Evolutionary conservation across 768 basidiomycete genomes (phyloP), one percentile per base, ranked within the genome.

Genomic region (Podaxis sp.): DNA sequence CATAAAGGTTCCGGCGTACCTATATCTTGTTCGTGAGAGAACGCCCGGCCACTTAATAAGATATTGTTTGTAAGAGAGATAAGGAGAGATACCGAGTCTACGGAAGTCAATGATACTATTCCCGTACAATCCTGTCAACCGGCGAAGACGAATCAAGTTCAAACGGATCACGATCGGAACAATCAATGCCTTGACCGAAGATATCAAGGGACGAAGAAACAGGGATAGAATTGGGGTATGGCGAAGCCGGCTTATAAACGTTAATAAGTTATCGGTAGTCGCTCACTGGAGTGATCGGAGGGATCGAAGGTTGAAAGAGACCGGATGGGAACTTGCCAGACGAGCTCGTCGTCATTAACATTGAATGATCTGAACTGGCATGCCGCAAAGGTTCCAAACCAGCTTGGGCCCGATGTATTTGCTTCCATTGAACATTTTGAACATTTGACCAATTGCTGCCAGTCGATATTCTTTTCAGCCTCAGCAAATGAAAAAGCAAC

Each of bases 191-290:
- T 40, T 59, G 50, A 26, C 48, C 37, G 22, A 11, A n/a, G 4
- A 52, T 51, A 22, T 15, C 58, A 26, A 51, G 49, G 15, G 50
- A 40, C 30, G 15, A 17, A 20, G 44, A 36, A 36, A 36, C 49
- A 37, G 36, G 30, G 58, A 50, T 41, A 22, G 38, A 26, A 30
- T 38, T 38, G 33, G 48, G 37, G 36, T 24, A 6, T 17, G 37
- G 58, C 26, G 58, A 58, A 37, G 46, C 58, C 48, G 58, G 49
- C 8, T 13, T 58, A 17, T 37, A 24, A 38, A 38, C 36, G 40
- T 51, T 52, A 59, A 56, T 56, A 38, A 38, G 37, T 51, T 36
- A 51, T 17, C 22, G 22, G 22, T 38, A 50, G 17, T 46, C 57
- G 15, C 26, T 51, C 36, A n/a, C 22, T 59, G 58, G 15, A 12